Base-by-base conservation (phyloP, 768 basidiomycete genomes). In the Hygrocybe coccinea region DNA sequence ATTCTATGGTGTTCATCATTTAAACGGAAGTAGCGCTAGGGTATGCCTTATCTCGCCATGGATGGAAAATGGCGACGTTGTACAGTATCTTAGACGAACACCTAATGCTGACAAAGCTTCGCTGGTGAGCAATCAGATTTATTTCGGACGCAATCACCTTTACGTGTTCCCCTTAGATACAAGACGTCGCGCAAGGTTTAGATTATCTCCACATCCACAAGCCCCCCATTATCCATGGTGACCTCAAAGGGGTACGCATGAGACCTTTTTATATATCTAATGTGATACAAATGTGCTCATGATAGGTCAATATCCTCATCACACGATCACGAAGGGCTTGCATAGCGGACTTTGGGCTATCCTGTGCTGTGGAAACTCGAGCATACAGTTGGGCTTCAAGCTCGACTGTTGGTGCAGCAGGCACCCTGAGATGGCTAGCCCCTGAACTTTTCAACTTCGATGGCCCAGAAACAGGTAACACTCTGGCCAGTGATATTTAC, bases 151-250 rank as follows among this genome's bases (percentile, higher is more conserved):
- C 44, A 2, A 21, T 22, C 12, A 7, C 44, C 21, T n/a, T 35
- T 29, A 24, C 38, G 50, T 8, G 38, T 44, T 29, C 47, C 21
- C 5, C 11, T 7, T 12, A 77, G 76, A 55, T 77, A 19, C 57
- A 62, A n/a, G 75, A 76, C 38, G 59, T 72, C 12, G 74, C 73
- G 4, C 57, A 37, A 2, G 76, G 74, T 19, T 55, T 77, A 7
- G 63, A 65, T 38, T 76, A 75, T 52, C 61, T 77, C 19, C 76
- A 78, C 48, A 63, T 61, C 7, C 65, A 68, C 54, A 55, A 66
- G 25, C 73, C 73, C 25, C 74, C 76, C 1, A 67, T 78, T 15
- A 56, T 71, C 12, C 76, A 77, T 15, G 76, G 76, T 8, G 77
- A 78, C 50, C 55, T 77, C 15, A 77, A 76, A 61, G 70, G 72